Conservation (phyloP, 2,329 filamentous ascomycete species). For the Cadophora sp. region DNA sequence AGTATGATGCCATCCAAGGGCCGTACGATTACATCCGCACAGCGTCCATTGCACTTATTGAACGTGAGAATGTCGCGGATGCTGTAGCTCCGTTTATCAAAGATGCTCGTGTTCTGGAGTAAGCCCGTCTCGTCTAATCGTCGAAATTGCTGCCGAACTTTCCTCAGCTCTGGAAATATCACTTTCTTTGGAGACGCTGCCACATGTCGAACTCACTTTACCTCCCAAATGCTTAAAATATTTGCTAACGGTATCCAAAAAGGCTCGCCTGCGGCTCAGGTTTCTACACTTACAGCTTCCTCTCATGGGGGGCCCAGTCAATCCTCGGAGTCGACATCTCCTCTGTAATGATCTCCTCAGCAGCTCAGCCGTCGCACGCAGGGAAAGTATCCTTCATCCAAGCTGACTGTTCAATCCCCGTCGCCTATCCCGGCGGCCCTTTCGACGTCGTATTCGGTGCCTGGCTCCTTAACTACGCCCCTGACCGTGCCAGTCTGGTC, state of each 20-base stretch:
- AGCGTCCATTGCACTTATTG: conserved; percentile 33
- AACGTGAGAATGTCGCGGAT: conserved; percentile 34
- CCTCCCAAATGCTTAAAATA: too few relatives aligned
- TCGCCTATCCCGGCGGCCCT: conserved; percentile 33
- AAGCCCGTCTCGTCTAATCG: neutral
- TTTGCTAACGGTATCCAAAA: too few relatives aligned
- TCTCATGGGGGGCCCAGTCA: conserved; percentile 45
- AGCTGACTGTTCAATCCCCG: conserved; percentile 43
- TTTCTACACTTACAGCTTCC: conserved; percentile 45
- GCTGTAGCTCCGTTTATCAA: conserved; percentile 33
- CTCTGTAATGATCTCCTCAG: conserved; percentile 42
- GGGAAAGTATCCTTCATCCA: conserved; percentile 32
- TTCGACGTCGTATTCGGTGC: conserved; percentile 48
- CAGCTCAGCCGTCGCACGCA: conserved; percentile 33
- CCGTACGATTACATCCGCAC: conserved; percentile 34
- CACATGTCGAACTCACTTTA: too few relatives aligned
- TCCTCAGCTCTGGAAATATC: too few relatives aligned
- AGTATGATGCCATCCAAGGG: conserved; percentile 36
- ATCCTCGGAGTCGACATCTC: conserved; percentile 48
- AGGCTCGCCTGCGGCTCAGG: conserved; percentile 48
- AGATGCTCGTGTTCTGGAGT: conserved; percentile 44
- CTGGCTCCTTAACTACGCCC: conserved; percentile 49
- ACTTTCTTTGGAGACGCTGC: too few relatives aligned
- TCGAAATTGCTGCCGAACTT: too few relatives aligned
- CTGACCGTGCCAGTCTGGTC: conserved; percentile 39